Conservation (phyloP, 129 eudicot genomes). For the Tanacetum coccineum region DNA sequence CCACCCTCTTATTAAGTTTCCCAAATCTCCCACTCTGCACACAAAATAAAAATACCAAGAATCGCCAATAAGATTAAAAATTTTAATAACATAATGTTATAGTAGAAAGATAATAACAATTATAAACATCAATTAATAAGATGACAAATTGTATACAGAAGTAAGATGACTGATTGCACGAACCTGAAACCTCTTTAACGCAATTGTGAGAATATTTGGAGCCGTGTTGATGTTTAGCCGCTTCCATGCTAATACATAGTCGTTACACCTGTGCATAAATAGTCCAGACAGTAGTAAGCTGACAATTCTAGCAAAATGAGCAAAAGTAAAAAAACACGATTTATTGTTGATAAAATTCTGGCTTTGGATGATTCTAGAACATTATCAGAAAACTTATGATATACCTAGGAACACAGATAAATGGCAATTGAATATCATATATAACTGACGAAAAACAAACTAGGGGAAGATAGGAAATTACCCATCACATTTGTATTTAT, state of each 20-base stretch:
- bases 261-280: conserved; percentile 70
- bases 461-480: conserved; percentile 29
- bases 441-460: conserved; percentile 1
- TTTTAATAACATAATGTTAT: conserved; percentile 1
- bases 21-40: conserved; percentile 93
- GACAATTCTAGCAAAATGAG: conserved; percentile 5
- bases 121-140: conserved; percentile 3
- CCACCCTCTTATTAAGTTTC: conserved; percentile 79
- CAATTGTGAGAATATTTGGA: conserved; percentile 93
- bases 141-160: conserved; percentile 11
- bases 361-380: neutral
- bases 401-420: neutral
- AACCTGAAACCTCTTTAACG: conserved; percentile 95
- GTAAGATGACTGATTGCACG: conserved; percentile 22
- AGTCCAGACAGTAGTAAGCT: conserved; percentile 17
- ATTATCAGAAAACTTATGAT: neutral
- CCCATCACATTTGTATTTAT: conserved; percentile 92
- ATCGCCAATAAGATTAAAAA: neutral
- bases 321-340: neutral
- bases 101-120: neutral
- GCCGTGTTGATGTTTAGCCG: conserved; percentile 58
- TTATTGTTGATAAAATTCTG: neutral
- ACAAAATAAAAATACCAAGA: conserved; percentile 7
- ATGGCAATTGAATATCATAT: conserved; percentile 7
- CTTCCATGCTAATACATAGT: conserved; percentile 87